These are phyloP conservation scores for Coemansia sp. DNA, from an alignment of 192 early-diverging fungal genomes.

Conservation along the genomic window DNA sequence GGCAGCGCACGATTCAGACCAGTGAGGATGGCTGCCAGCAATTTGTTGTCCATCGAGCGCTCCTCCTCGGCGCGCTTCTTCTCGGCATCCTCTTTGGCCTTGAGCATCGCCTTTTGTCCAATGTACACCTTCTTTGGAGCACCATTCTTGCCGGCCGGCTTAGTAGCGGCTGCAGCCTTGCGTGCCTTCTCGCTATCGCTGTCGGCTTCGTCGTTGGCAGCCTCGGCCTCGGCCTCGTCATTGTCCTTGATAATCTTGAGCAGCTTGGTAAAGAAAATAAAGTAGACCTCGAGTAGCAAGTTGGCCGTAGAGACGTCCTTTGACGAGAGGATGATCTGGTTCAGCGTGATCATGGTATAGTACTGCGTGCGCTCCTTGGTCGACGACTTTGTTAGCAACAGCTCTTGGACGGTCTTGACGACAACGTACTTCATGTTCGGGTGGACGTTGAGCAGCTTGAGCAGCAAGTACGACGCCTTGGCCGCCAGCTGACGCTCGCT, in stretches of 20 bases:
- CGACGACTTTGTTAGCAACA: slow-evolving; percentile 72
- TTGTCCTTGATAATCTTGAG: slow-evolving; percentile 60
- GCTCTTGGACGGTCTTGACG: slow-evolving; percentile 82
- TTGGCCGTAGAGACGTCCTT: slow-evolving; percentile 76
- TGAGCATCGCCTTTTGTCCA: slow-evolving; percentile 49
- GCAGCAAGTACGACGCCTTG: slow-evolving; percentile 77
- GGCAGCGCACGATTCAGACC: slow-evolving; percentile 96
- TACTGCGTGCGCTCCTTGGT: slow-evolving; percentile 82
- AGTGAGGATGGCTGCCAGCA: slow-evolving; percentile 88
- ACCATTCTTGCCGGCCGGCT: slow-evolving; percentile 20
- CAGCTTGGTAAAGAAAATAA: slow-evolving; percentile 84
- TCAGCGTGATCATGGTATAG: slow-evolving; percentile 88
- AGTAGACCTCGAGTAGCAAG: slow-evolving; percentile 87
- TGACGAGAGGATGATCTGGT: slow-evolving; percentile 85
- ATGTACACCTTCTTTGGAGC: slow-evolving; percentile 40
- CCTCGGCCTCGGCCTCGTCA: slow-evolving; percentile 59
- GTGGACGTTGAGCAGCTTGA: slow-evolving; percentile 69
- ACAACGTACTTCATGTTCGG: slow-evolving; percentile 92
- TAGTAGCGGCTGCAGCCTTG: slow-evolving; percentile 42
- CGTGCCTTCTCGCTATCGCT: slow-evolving; percentile 54
- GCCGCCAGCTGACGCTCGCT: slow-evolving; percentile 83
- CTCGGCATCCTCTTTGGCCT: slow-evolving; percentile 55
- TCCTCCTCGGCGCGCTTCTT: slow-evolving; percentile 54
- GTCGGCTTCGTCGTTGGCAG: slow-evolving; percentile 53
- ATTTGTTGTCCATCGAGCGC: slow-evolving; percentile 64